Conservation (phyloP, 164 flowering plant species). For the Vitis riparia region DNA sequence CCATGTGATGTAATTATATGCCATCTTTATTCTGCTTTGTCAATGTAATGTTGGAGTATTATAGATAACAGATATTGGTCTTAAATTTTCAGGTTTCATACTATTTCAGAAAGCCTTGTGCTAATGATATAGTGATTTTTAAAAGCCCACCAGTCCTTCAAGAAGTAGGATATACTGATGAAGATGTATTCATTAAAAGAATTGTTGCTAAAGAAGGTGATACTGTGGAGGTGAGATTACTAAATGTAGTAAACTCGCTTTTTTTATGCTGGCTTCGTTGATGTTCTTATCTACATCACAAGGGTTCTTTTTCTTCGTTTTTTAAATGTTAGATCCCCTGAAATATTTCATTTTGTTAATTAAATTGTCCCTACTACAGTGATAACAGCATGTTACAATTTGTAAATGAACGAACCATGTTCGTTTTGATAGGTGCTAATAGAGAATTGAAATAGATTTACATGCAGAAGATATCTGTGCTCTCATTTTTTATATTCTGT, state of each 20-base stretch:
- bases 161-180: conserved; percentile 92
- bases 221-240: conserved; percentile 71
- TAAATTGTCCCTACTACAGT: not conserved
- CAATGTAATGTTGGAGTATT: not conserved
- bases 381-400: not conserved
- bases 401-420: not conserved
- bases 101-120: conserved; percentile 93
- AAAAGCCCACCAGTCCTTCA: conserved; percentile 96
- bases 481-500: not conserved
- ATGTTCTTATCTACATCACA: not conserved
- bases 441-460: not conserved
- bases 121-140: conserved; percentile 91
- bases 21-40: too few relatives aligned
- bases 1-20: too few relatives aligned
- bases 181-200: conserved; percentile 91
- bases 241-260: not conserved
- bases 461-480: not conserved
- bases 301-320: not conserved
- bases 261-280: too few relatives aligned
- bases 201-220: conserved; percentile 94
- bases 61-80: conserved; percentile 16
- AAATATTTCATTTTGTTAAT: not conserved
- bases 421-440: not conserved
- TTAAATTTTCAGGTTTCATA: conserved; percentile 69
- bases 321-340: not conserved